These are phyloP conservation scores for Ceratocystis eucalypticola DNA, from an alignment of 2,329 filamentous ascomycete species.

Conservation along the genomic window DNA sequence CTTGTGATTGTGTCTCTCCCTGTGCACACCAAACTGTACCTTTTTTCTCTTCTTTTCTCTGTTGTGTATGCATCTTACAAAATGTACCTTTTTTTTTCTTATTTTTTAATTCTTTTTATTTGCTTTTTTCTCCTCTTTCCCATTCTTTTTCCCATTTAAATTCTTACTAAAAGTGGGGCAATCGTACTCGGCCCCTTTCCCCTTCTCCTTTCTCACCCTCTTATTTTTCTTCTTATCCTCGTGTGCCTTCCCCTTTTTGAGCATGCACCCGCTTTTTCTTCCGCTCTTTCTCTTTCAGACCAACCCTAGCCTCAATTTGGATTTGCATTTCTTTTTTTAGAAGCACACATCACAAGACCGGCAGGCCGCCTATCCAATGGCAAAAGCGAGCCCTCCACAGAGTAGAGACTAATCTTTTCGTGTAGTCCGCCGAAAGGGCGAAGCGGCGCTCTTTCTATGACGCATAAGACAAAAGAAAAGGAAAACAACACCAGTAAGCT, in stretches of 20 bases:
- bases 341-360: neutral
- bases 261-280: neutral
- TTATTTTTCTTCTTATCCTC: neutral
- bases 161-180: neutral
- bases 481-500: too few relatives aligned
- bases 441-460: too few relatives aligned
- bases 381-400: neutral
- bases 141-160: neutral
- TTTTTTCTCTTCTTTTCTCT: neutral
- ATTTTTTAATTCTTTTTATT: neutral
- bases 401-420: neutral
- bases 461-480: too few relatives aligned
- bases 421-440: neutral
- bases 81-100: neutral
- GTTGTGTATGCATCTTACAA: too few relatives aligned
- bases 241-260: constrained; percentile 1
- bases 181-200: neutral
- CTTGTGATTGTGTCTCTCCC: constrained; percentile 3
- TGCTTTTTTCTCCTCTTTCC: neutral
- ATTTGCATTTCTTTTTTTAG: constrained; percentile 1
- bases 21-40: neutral
- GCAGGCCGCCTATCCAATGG: neutral
- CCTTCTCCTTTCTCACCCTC: neutral
- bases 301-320: neutral
- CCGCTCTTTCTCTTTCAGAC: neutral